Conservation (phyloP, 108 stramenopile species). For the Discostella pseudostelligera region DNA sequence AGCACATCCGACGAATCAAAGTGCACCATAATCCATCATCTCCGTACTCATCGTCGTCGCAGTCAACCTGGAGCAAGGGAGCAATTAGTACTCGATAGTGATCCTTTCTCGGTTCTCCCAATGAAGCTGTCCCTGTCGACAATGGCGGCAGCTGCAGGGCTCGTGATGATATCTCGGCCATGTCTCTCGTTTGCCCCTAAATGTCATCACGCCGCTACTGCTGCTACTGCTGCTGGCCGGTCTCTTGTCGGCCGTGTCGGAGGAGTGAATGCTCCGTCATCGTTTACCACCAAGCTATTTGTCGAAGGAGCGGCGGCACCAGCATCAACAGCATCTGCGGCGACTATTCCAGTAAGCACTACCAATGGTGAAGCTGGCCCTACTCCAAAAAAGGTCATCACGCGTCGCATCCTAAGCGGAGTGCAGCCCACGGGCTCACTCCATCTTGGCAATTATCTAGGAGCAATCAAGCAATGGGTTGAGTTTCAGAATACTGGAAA, state of each 20-base stretch:
- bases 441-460: constrained; percentile 98
- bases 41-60: no score
- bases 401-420: constrained; percentile 87
- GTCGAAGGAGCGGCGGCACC: constrained; percentile 5
- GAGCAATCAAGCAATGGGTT: constrained; percentile 97
- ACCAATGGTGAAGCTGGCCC: constrained; percentile 1
- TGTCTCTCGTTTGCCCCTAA: constrained; percentile 19
- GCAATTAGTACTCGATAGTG: no score
- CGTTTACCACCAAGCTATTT: constrained; percentile 7
- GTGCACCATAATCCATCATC: no score
- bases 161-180: constrained; percentile 8
- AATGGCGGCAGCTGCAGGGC: no score
- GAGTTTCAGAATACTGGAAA: constrained; percentile 85
- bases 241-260: no score
- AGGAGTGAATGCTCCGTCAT: background rate
- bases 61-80: no score
- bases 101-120: no score
- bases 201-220: no score
- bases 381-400: constrained; percentile 39
- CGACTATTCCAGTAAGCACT: background rate
- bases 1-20: no score
- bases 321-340: background rate
- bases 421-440: constrained; percentile 98
- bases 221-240: no score
- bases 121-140: no score